Conservation (phyloP, 2,329 filamentous ascomycete species). For the Monosporascus sp. region DNA sequence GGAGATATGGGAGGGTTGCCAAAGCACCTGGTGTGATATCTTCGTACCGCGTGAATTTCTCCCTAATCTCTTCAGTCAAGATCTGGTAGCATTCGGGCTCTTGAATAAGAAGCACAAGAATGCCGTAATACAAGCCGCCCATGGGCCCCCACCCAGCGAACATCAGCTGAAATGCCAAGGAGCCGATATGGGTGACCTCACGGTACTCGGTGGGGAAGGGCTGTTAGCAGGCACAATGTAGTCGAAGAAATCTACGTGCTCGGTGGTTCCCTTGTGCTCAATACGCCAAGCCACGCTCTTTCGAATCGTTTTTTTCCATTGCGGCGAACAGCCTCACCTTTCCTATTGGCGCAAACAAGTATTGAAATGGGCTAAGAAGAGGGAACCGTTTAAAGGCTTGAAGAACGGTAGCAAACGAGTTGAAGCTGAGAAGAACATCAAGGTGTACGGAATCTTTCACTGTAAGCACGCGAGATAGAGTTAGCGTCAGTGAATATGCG, state of each 20-base stretch:
- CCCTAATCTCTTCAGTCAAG: conserved; percentile 27
- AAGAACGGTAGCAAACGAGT: not conserved
- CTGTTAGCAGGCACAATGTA: conserved; percentile 8
- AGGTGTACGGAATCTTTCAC: not conserved
- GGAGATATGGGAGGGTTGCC: conserved; percentile 25
- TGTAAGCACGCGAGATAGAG: not conserved
- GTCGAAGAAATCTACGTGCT: conserved; percentile 16
- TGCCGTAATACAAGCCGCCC: conserved; percentile 7
- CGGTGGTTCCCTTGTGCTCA: conserved; percentile 5
- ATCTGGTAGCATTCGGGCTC: conserved; percentile 19
- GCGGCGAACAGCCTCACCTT: conserved; percentile 2
- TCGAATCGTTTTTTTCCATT: conserved; percentile 6
- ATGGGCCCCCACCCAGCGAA: conserved; percentile 13
- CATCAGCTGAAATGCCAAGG: conserved; percentile 12
- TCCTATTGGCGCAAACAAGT: conserved; percentile 8
- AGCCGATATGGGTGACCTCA: conserved; percentile 7
- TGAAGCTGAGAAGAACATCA: not conserved
- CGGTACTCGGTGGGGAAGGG: not conserved
- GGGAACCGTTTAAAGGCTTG: conserved; percentile 5
- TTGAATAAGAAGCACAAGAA: conserved; percentile 14
- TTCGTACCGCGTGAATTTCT: conserved; percentile 20
- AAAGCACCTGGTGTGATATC: conserved; percentile 22
- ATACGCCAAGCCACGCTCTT: conserved; percentile 10
- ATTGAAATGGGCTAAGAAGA: conserved; percentile 9
- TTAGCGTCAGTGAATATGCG: not conserved